A percentile compares a stretch with the other conserved stretches of the same genome.
phyloP scores from a whole-genome alignment of 768 basidiomycete species.

The Rhizopogon sp. region DNA sequence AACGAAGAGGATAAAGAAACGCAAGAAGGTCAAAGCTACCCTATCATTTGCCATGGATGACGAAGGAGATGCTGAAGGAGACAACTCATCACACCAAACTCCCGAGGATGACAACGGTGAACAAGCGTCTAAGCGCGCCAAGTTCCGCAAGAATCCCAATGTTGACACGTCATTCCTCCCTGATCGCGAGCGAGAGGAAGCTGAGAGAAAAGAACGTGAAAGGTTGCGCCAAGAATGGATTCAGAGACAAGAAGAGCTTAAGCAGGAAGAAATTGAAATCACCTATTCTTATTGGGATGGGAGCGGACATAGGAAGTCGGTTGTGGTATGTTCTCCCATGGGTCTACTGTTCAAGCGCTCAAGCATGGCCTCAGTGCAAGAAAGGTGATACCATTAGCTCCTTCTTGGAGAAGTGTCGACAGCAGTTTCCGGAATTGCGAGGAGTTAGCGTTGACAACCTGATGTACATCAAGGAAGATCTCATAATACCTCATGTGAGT shows the following conservation, averaged over 20 bases:
- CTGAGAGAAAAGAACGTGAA: conserved; percentile 85
- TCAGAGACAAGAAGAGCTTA: conserved; percentile 60
- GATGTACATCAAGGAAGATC: conserved; percentile 99
- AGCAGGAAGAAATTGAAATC: conserved; percentile 78
- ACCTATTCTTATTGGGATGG: conserved; percentile 99
- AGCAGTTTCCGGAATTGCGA: conserved; percentile 89
- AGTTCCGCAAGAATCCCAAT: conserved; percentile 90
- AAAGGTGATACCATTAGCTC: conserved; percentile 87
- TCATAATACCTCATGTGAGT: conserved; percentile 93
- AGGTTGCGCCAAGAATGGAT: conserved; percentile 89
- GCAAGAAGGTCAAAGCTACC: conserved; percentile 87
- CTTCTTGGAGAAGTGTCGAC: conserved; percentile 91
- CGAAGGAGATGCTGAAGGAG: conserved; percentile 43
- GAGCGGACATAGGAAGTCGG: conserved; percentile 91
- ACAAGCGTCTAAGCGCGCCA: conserved; percentile 61
- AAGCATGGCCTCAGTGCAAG: conserved; percentile 65
- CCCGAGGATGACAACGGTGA: conserved; percentile 35
- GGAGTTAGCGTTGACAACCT: conserved; percentile 91
- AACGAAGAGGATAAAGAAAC: conserved; percentile 83
- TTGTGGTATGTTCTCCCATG: conserved; percentile 53
- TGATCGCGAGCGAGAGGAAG: conserved; percentile 94
- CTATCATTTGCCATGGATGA: conserved; percentile 91
- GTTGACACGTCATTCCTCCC: conserved; percentile 99
- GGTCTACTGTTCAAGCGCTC: background rate
- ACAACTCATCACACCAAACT: conserved; percentile 33